Evolutionary conservation across 768 basidiomycete species (phyloP).

Genomic region (Sporobolomyces pararoseus): DNA sequence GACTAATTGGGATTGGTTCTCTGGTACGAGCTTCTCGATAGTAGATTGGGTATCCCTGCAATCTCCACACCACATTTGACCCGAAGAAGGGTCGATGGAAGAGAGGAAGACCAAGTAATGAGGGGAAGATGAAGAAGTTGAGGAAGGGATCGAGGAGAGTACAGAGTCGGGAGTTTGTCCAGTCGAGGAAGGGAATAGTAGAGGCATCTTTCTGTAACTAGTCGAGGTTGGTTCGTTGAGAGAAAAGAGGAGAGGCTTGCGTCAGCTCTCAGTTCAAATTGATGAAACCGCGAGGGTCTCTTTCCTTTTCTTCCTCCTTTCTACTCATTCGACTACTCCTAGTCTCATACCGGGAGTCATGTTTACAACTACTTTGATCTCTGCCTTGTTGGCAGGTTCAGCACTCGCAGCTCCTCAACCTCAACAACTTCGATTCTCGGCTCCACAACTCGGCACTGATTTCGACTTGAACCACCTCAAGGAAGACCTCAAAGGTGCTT

Average conservation of each 20-base stretch:
- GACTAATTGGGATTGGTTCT: slow-evolving; percentile 13
- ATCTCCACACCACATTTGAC: slow-evolving; percentile 36
- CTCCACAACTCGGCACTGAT: background rate
- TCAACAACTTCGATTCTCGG: slow-evolving; percentile 12
- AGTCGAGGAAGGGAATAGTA: slow-evolving; percentile 17
- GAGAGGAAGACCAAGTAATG: slow-evolving; percentile 38
- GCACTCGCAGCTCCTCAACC: slow-evolving; percentile 21
- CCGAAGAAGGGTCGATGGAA: slow-evolving; percentile 14
- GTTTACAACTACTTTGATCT: background rate
- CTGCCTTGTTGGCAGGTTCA: background rate
- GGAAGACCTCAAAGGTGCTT: background rate
- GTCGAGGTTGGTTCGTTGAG: background rate
- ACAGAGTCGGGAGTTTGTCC: slow-evolving; percentile 9
- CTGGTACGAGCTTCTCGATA: slow-evolving; percentile 23
- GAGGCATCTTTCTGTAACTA: slow-evolving; percentile 13
- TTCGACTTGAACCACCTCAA: too few species aligned
- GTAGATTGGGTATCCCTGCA: slow-evolving; percentile 10
- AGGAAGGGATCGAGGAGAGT: slow-evolving; percentile 9
- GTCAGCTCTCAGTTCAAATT: too few species aligned
- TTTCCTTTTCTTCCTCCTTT: background rate
- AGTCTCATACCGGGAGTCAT: background rate
- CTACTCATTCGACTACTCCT: background rate
- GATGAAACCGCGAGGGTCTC: background rate
- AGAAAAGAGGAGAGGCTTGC: too few species aligned
- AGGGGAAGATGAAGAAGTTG: slow-evolving; percentile 8